phyloP scores from a whole-genome alignment of 2,329 filamentous ascomycete genomes.

The Berkeleyomyces rouxiae region DNA sequence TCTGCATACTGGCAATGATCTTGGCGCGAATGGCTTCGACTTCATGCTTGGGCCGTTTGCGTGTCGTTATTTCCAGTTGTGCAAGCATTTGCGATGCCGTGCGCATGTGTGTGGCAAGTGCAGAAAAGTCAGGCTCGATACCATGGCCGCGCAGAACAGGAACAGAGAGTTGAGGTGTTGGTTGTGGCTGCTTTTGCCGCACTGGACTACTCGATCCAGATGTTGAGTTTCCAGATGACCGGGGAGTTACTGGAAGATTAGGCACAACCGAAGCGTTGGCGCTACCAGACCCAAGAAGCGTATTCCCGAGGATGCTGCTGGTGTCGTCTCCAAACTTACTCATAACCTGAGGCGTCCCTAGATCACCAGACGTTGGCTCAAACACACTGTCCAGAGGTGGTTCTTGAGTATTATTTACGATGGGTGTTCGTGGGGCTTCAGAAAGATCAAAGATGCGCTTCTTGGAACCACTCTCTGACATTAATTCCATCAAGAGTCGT shows the following conservation, averaged over 20 bases:
- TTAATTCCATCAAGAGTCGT: slow-evolving; percentile 40
- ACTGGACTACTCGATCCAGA: slow-evolving; percentile 52
- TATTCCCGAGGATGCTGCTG: background rate
- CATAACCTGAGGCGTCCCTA: slow-evolving; percentile 56
- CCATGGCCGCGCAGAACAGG: slow-evolving; percentile 23
- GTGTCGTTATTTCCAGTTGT: slow-evolving; percentile 63
- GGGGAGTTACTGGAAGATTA: slow-evolving; percentile 41
- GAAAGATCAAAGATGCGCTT: slow-evolving; percentile 52
- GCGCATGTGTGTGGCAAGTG: slow-evolving; percentile 72
- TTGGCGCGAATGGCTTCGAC: slow-evolving; percentile 71
- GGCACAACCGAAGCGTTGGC: slow-evolving; percentile 43
- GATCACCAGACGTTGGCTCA: slow-evolving; percentile 63
- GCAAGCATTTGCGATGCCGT: slow-evolving; percentile 77
- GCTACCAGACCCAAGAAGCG: slow-evolving; percentile 23
- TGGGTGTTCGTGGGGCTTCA: slow-evolving; percentile 40
- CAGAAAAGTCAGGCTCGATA: slow-evolving; percentile 67
- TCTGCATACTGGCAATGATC: slow-evolving; percentile 85
- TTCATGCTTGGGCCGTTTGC: slow-evolving; percentile 63
- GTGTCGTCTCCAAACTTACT: slow-evolving; percentile 36
- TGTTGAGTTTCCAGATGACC: slow-evolving; percentile 50
- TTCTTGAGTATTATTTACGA: slow-evolving; percentile 26
- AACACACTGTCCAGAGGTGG: slow-evolving; percentile 55
- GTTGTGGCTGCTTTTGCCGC: slow-evolving; percentile 44
- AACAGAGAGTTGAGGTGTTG: slow-evolving; percentile 27
- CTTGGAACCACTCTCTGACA: slow-evolving; percentile 38